Conservation (phyloP, 805 yeast genomes). For the Schizosaccharomyces octosporus region DNA sequence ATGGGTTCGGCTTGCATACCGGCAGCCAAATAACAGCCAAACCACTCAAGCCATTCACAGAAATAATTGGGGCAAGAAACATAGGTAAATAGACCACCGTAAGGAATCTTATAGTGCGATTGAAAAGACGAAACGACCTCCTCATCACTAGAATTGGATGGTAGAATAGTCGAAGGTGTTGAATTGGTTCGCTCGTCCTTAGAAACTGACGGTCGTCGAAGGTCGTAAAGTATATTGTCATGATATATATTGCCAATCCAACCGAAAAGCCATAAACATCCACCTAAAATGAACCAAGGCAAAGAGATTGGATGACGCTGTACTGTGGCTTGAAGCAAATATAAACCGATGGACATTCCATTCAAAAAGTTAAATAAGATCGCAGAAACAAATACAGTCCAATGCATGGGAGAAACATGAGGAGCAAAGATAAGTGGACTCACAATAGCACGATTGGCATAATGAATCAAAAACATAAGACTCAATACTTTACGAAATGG, state of each 20-base stretch:
- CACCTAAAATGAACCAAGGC: not conserved
- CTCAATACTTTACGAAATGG: not conserved
- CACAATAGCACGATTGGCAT: constrained; percentile 1
- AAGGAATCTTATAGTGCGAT: not conserved
- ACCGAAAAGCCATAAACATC: not conserved
- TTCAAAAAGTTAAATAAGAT: constrained; percentile 1
- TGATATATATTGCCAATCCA: constrained; percentile 1
- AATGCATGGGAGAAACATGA: not conserved
- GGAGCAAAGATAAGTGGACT: constrained; percentile 1
- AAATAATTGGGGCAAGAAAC: not conserved
- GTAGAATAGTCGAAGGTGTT: not conserved
- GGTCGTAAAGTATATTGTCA: constrained; percentile 1
- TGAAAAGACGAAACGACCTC: not conserved
- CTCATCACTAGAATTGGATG: not conserved
- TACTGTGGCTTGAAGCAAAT: not conserved
- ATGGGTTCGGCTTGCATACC: not conserved
- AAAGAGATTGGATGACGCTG: not conserved
- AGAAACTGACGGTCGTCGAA: not conserved
- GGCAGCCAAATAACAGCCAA: constrained; percentile 1
- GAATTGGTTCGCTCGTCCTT: not conserved
- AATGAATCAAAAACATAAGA: not conserved
- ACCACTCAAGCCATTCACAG: constrained; percentile 3
- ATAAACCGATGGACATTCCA: not conserved
- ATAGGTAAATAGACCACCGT: constrained; percentile 1
- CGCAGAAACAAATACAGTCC: not conserved